Conservation (phyloP, 768 basidiomycete species). For the Russula griseocarnosa region DNA sequence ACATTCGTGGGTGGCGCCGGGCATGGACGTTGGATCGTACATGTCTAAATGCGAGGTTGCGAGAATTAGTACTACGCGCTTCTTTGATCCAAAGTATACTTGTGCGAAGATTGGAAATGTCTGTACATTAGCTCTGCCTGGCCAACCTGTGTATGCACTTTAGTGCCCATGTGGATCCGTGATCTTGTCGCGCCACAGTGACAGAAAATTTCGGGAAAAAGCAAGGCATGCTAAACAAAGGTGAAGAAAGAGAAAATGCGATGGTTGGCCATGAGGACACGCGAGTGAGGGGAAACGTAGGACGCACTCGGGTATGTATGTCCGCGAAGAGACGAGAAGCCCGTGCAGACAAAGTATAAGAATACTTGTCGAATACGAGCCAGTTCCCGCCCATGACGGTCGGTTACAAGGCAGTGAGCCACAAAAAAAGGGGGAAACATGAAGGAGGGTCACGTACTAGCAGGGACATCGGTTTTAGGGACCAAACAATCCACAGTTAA, state of each 20-base stretch:
- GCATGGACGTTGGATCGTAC: too few species aligned
- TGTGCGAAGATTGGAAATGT: too few species aligned
- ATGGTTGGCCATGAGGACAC: neutral
- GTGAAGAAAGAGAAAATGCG: neutral
- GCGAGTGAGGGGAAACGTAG: neutral
- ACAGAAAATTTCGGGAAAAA: too few species aligned
- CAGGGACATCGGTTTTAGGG: constrained; percentile 42
- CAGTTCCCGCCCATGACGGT: constrained; percentile 61
- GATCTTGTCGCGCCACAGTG: too few species aligned
- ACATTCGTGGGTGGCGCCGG: too few species aligned
- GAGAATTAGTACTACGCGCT: too few species aligned
- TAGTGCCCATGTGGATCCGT: too few species aligned
- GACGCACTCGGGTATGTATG: constrained; percentile 62
- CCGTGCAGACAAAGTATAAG: constrained; percentile 80
- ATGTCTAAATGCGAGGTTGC: too few species aligned
- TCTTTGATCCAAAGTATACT: too few species aligned
- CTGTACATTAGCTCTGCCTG: too few species aligned
- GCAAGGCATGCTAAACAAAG: constrained; percentile 57
- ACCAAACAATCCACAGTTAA: constrained; percentile 77
- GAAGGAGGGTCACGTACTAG: constrained; percentile 11
- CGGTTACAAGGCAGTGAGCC: constrained; percentile 35
- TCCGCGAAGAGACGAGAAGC: constrained; percentile 59
- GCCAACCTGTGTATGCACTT: too few species aligned
- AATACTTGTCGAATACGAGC: constrained; percentile 82
- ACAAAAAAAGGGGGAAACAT: neutral